Base-by-base conservation (phyloP, 2,329 filamentous ascomycete genomes). In the Emergomyces orientalis region DNA sequence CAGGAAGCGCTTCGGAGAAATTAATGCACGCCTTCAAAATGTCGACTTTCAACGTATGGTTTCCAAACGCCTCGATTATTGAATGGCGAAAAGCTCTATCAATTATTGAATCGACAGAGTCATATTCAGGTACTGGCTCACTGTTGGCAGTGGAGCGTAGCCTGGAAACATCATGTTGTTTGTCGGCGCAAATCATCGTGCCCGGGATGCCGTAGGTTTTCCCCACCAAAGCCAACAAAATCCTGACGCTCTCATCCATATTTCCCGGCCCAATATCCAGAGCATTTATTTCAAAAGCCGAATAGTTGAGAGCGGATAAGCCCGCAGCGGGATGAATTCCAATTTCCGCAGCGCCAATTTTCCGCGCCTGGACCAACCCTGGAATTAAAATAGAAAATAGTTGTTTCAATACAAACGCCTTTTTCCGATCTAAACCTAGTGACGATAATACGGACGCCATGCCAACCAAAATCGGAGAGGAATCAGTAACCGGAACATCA, bases 291-390 rank as follows among this genome's bases (percentile, higher is more conserved):
- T 77, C 74, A 66, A 78, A 77, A 19, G 75, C 70, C 13, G 83
- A 78, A 66, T 77, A 74, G 63, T 86, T 88, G 37, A 94, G 78
- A 14, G 88, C 87, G 32, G 91, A 87, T 59, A 97, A 79, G 0
- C 91, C 92, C 11, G 93, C 91, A 22, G 93, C 93, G 49, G 94
- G 94, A 76, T 97, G 93, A 43, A 99, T 90, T 3, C 93, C 94
- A 70, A 94, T 90, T 72, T 97, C 94, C n/a, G 94, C 92, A 49
- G 94, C 94, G 39, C 93, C 93, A 57, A 93, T 84, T 56, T 95
- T 97, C 47, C 94, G 85, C 19, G 94, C 94, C 75, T 97, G 91
- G 4, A 96, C 88, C 9, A 99, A 81, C 2, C 90, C 91, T 41
- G 87, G 88, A 60, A 95, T 90, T 49, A 97, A 81, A 19, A 91